Conservation (phyloP, 352 stramenopile genomes). For the Phytophthora syringae region DNA sequence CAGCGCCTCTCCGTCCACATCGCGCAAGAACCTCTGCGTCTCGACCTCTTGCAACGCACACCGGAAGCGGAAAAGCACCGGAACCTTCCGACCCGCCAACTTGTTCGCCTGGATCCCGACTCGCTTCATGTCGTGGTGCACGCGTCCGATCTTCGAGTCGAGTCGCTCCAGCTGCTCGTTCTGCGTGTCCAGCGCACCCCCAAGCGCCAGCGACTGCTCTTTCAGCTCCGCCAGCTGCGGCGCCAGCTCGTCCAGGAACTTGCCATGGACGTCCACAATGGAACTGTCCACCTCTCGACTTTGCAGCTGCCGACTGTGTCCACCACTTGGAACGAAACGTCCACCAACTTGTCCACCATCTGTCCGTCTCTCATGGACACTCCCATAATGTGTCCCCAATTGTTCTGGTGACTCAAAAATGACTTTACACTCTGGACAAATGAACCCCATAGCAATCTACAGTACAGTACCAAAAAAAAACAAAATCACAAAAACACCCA, state of each 20-base stretch:
- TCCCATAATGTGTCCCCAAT: slow-evolving; percentile 65
- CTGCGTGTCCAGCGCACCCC: slow-evolving; percentile 64
- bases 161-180: slow-evolving; percentile 69
- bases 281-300: slow-evolving; percentile 5
- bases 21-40: slow-evolving; percentile 58
- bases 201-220: slow-evolving; percentile 63
- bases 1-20: slow-evolving; percentile 62
- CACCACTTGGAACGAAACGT: background rate
- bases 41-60: slow-evolving; percentile 75
- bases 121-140: slow-evolving; percentile 76
- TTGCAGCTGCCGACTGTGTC: slow-evolving; percentile 5
- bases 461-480: background rate
- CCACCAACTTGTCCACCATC: background rate
- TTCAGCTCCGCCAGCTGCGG: slow-evolving; percentile 75
- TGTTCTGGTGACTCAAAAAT: slow-evolving; percentile 62
- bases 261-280: slow-evolving; percentile 41
- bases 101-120: slow-evolving; percentile 72
- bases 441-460: slow-evolving; percentile 86
- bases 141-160: slow-evolving; percentile 64
- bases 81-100: slow-evolving; percentile 45
- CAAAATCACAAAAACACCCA: slow-evolving; percentile 1
- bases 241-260: slow-evolving; percentile 59
- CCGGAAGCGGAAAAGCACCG: slow-evolving; percentile 61
- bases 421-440: slow-evolving; percentile 84
- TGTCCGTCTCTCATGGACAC: slow-evolving; percentile 40